These are phyloP conservation scores for Ustilago hordei DNA, from an alignment of 1,284 basidiomycete species.

Conservation along the genomic window DNA sequence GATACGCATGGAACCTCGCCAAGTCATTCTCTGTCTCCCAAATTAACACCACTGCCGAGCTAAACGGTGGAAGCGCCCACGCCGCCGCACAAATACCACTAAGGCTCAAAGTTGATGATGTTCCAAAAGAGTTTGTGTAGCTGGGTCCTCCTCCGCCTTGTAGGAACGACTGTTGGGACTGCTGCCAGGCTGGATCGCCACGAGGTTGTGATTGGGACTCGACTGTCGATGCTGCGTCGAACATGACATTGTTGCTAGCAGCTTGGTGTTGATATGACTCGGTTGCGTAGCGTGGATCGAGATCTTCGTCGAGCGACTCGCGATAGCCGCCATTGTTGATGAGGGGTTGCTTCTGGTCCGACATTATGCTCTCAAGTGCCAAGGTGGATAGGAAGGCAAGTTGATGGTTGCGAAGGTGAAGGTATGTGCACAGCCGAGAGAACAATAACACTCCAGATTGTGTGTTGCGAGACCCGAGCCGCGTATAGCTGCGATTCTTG, in stretches of 20 bases:
- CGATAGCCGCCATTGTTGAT: conserved; percentile 35
- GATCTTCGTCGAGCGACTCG: conserved; percentile 49
- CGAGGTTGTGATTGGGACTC: conserved; percentile 35
- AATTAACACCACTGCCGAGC: conserved; percentile 55
- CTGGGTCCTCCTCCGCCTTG: conserved; percentile 15
- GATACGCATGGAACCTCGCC: conserved; percentile 63
- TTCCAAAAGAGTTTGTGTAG: conserved; percentile 38
- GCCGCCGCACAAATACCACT: conserved; percentile 56
- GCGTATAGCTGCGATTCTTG: neutral
- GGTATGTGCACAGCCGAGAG: neutral
- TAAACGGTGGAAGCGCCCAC: conserved; percentile 61
- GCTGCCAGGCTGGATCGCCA: conserved; percentile 24
- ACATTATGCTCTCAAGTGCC: conserved; percentile 15
- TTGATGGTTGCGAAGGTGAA: neutral
- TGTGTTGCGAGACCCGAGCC: conserved; percentile 13
- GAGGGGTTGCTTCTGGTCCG: conserved; percentile 42
- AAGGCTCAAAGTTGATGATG: conserved; percentile 51
- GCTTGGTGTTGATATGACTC: conserved; percentile 55
- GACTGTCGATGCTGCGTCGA: conserved; percentile 42
- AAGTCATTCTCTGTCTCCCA: conserved; percentile 63
- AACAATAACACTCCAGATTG: neutral
- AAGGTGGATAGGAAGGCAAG: neutral
- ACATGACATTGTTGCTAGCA: conserved; percentile 38
- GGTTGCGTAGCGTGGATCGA: conserved; percentile 60
- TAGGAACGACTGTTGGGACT: neutral